Evolutionary conservation across 2,329 filamentous ascomycete species (phyloP).

Genomic region (Colletotrichum shisoi): DNA sequence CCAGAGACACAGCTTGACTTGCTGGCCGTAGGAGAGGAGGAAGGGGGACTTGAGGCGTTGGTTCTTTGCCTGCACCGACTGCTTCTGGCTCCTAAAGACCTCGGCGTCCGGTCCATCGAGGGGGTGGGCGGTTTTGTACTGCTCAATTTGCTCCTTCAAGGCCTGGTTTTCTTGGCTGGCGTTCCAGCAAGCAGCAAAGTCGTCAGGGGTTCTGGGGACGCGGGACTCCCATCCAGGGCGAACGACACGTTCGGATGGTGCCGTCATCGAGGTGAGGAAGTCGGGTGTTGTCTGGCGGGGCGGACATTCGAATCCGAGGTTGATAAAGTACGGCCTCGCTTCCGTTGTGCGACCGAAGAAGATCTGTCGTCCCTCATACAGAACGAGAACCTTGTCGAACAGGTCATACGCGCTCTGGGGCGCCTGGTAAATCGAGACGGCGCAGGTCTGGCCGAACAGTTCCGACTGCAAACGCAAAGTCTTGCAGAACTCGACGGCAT

Average conservation of each 20-base stretch:
- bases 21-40: slow-evolving; percentile 57
- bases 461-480: slow-evolving; percentile 45
- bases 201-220: slow-evolving; percentile 47
- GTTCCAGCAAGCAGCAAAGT: slow-evolving; percentile 46
- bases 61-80: slow-evolving; percentile 45
- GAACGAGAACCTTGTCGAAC: slow-evolving; percentile 70
- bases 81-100: slow-evolving; percentile 28
- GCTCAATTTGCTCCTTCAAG: slow-evolving; percentile 45
- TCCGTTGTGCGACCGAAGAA: slow-evolving; percentile 69
- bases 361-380: slow-evolving; percentile 72
- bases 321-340: slow-evolving; percentile 70
- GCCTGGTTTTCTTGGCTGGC: slow-evolving; percentile 43
- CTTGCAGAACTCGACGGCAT: slow-evolving; percentile 42
- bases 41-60: slow-evolving; percentile 60
- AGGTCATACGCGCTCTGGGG: slow-evolving; percentile 65
- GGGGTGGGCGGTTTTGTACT: slow-evolving; percentile 40
- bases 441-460: slow-evolving; percentile 42
- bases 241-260: slow-evolving; percentile 45
- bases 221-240: slow-evolving; percentile 43
- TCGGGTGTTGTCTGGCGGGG: slow-evolving; percentile 72
- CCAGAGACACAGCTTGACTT: slow-evolving; percentile 55
- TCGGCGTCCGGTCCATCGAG: slow-evolving; percentile 31
- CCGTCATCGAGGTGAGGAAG: slow-evolving; percentile 70
- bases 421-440: slow-evolving; percentile 65
- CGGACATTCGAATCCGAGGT: slow-evolving; percentile 69